phyloP scores from a whole-genome alignment of 2,329 filamentous ascomycete genomes.

The Fusarium sp. region DNA sequence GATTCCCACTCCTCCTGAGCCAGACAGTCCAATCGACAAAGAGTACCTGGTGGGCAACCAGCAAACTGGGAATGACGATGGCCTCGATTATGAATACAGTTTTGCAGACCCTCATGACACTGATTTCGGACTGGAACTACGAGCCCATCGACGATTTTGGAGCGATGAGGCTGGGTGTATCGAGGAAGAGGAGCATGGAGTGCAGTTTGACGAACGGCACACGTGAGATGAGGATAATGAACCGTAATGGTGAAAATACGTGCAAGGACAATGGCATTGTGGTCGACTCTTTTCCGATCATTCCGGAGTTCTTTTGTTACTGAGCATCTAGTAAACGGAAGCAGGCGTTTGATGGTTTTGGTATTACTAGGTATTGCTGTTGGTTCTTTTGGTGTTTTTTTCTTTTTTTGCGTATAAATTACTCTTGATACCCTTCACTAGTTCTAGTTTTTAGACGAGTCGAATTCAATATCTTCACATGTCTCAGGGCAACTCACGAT shows the following conservation, averaged over 20 bases:
- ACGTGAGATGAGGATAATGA: slow-evolving; percentile 41
- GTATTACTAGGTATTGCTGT: not conserved
- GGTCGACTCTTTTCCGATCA: slow-evolving; percentile 19
- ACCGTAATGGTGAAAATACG: slow-evolving; percentile 19
- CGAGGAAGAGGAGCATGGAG: slow-evolving; percentile 53
- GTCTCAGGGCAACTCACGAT: not conserved
- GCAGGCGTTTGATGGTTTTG: slow-evolving; percentile 27
- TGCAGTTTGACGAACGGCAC: slow-evolving; percentile 41
- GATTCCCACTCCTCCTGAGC: slow-evolving; percentile 55
- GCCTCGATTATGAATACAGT: slow-evolving; percentile 49
- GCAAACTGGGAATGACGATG: slow-evolving; percentile 39
- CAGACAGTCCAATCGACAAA: slow-evolving; percentile 50
- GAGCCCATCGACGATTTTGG: slow-evolving; percentile 52
- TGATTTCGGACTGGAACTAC: slow-evolving; percentile 54
- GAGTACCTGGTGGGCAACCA: slow-evolving; percentile 44
- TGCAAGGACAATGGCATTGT: slow-evolving; percentile 20
- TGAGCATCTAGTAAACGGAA: slow-evolving; percentile 11
- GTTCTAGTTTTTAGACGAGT: slow-evolving; percentile 27
- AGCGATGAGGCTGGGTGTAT: slow-evolving; percentile 53
- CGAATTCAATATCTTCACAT: slow-evolving; percentile 19
- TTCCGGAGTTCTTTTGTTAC: slow-evolving; percentile 33
- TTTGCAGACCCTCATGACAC: slow-evolving; percentile 49
- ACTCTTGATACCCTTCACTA: slow-evolving; percentile 44
- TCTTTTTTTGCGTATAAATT: slow-evolving; percentile 37
- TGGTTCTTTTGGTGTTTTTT: slow-evolving; percentile 21